phyloP scores from a whole-genome alignment of 768 basidiomycete species.

The Russula lepida region DNA sequence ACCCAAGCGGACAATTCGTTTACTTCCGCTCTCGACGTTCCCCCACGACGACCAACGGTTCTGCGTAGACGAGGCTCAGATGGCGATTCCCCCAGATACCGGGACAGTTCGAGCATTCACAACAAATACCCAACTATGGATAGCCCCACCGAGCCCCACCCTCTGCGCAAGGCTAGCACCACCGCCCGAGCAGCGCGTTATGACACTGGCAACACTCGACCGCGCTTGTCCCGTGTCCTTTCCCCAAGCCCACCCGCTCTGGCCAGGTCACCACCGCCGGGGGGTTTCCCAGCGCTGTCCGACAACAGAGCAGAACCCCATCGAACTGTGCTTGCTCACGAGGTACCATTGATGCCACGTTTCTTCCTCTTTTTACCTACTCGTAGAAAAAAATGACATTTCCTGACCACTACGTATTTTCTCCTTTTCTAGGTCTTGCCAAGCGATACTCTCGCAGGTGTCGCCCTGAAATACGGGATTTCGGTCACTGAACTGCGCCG shows the following conservation, averaged over 20 bases:
- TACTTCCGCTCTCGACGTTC: constrained; percentile 18
- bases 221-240: constrained; percentile 15
- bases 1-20: constrained; percentile 5
- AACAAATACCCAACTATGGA: constrained; percentile 24
- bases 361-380: neutral
- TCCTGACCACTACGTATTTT: neutral
- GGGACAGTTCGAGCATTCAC: constrained; percentile 15
- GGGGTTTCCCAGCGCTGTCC: neutral
- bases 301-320: neutral
- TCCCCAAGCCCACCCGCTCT: constrained; percentile 5
- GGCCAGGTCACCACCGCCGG: neutral
- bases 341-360: constrained; percentile 39
- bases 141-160: constrained; percentile 15
- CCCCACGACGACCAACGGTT: neutral
- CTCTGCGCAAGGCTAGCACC: constrained; percentile 16
- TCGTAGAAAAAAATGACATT: neutral
- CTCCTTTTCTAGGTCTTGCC: constrained; percentile 40
- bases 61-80: constrained; percentile 27
- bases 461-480: constrained; percentile 86
- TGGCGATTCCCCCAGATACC: constrained; percentile 17
- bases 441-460: constrained; percentile 75
- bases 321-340: constrained; percentile 48
- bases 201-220: constrained; percentile 14
- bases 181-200: constrained; percentile 4
- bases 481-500: constrained; percentile 73